These are phyloP conservation scores for Trichoderma hamatum DNA, from an alignment of 2,329 filamentous ascomycete species.

Conservation along the genomic window DNA sequence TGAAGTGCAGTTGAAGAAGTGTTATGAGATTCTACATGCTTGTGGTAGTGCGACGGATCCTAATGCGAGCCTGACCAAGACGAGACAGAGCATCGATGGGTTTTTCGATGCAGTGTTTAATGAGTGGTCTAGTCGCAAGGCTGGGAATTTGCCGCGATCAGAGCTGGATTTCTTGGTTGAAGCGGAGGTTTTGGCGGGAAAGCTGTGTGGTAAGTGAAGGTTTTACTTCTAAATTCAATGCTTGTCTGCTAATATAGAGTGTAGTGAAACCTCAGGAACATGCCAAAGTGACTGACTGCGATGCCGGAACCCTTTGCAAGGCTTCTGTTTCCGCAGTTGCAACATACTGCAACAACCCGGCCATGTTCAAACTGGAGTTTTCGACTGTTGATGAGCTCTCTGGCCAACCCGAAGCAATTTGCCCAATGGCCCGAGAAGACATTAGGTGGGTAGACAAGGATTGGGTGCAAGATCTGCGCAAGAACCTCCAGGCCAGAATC, in stretches of 20 bases:
- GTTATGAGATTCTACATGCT: slow-evolving; percentile 41
- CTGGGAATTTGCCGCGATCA: slow-evolving; percentile 30
- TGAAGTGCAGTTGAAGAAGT: slow-evolving; percentile 35
- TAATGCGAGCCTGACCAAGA: slow-evolving; percentile 32
- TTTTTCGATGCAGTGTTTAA: slow-evolving; percentile 40
- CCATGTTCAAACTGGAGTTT: slow-evolving; percentile 37
- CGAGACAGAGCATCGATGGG: slow-evolving; percentile 38
- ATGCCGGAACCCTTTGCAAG: slow-evolving; percentile 28
- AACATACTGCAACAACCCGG: slow-evolving; percentile 36
- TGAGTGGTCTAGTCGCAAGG: slow-evolving; percentile 32
- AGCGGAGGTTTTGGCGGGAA: slow-evolving; percentile 35
- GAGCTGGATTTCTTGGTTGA: slow-evolving; percentile 38
- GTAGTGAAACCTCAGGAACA: slow-evolving; percentile 20
- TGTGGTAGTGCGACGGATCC: slow-evolving; percentile 37
- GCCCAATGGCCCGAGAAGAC: slow-evolving; percentile 36
- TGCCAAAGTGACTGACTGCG: slow-evolving; percentile 28
- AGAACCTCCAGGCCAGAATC: slow-evolving; percentile 32
- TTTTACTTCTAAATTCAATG: no score
- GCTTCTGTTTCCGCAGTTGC: slow-evolving; percentile 34
- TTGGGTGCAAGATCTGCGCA: slow-evolving; percentile 33
- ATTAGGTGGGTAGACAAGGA: slow-evolving; percentile 33
- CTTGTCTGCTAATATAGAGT: not conserved
- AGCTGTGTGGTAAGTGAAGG: slow-evolving; percentile 36
- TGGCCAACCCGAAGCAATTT: slow-evolving; percentile 31
- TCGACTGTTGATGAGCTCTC: slow-evolving; percentile 33